Evolutionary conservation across 345 rosid species (phyloP), one percentile per base, ranked within the genome.

Genomic region (Corchorus capsularis): DNA sequence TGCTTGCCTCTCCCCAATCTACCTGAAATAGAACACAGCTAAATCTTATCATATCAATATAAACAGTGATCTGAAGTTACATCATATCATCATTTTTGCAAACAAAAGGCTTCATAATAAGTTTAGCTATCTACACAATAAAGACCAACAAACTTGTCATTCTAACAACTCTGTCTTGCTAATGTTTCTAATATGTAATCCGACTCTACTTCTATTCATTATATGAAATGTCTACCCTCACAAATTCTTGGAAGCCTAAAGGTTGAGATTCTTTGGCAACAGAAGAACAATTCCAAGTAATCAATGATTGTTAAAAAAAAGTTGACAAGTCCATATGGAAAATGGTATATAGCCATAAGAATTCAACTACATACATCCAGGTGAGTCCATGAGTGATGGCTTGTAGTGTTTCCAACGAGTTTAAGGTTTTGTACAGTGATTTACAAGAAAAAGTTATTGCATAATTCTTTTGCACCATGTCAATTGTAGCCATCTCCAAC

Each of bases 1-100:
- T 96, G 79, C 85, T 92, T 60, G 99, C 85, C 85, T 81, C 95
- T 73, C 99, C 99, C 99, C 99, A 96, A 45, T 96, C 98, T 72
- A 96, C 97, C 99, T 96, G 89, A 75, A 82, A 84, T 22, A 19
- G 34, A 74, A 56, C 49, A 20, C 39, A 62, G 59, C 46, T 13
- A 64, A 80, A 76, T 61, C 68, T 46, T 34, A 70, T 56, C 75
- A 73, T 45, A 50, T 41, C 63, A 63, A 61, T 7, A 62, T 41
- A 53, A 57, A 49, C 16, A 5, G 10, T 61, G 35, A 37, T 54
- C 2, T 49, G 10, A 4, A 68, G 14, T 49, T 47, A 68, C 13
- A 14, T 47, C 27, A 55, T 14, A 49, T 49, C 59, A 49, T 32
- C 22, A 27, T 11, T 49, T 68, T 61, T 61, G 27, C 72, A 49